Evolutionary conservation across 176 grass and related monocot species (phyloP).

Genomic region (Rhynchospora breviuscula): DNA sequence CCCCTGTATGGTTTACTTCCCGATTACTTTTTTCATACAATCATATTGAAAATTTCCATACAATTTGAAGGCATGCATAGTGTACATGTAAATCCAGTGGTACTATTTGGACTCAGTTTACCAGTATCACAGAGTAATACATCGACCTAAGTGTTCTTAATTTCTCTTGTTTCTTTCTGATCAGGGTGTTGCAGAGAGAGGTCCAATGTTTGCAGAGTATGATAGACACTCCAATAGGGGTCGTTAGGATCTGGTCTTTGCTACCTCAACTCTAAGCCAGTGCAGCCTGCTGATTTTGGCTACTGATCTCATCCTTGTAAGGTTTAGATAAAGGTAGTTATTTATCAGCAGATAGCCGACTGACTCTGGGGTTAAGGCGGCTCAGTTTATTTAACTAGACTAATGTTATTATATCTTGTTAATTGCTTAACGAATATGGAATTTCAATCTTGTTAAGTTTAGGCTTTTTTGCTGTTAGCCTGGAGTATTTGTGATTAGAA

Average conservation of each 20-base stretch:
- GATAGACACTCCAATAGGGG: not conserved
- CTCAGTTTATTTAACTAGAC: slow-evolving; percentile 1
- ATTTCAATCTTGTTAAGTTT: not conserved
- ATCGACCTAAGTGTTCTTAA: not conserved
- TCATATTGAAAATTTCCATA: not conserved
- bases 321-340: slow-evolving; percentile 20
- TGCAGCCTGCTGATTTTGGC: not conserved
- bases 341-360: not conserved
- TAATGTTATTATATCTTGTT: not conserved
- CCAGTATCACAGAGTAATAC: not conserved
- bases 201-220: not conserved
- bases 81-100: not conserved
- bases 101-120: slow-evolving; percentile 1
- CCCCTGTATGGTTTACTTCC: slow-evolving; percentile 7
- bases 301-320: slow-evolving; percentile 1
- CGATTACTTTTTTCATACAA: not conserved
- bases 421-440: not conserved
- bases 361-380: not conserved
- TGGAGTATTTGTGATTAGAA: not conserved
- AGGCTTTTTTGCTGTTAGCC: not conserved
- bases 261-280: not conserved
- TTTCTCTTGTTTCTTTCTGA: not conserved
- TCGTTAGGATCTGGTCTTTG: not conserved
- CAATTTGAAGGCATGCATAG: not conserved
- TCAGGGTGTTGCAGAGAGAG: slow-evolving; percentile 21